These are phyloP conservation scores for Moricandia arvensis DNA, from an alignment of 345 rosid genomes.

Conservation along the genomic window DNA sequence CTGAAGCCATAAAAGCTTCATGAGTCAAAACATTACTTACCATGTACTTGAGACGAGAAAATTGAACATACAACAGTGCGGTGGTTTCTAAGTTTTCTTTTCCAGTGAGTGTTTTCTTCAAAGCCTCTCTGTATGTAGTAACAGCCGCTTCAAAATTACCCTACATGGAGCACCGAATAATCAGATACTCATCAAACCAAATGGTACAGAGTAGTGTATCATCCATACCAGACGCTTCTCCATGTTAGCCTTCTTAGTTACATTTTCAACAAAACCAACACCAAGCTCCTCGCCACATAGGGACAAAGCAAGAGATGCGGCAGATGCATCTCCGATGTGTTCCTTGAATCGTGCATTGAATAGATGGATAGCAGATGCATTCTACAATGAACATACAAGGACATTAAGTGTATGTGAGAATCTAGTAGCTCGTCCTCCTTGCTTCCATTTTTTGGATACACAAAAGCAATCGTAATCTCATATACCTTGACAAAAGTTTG, in stretches of 20 bases:
- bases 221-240: conserved; percentile 74
- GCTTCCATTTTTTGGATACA: conserved; percentile 3
- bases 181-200: neutral
- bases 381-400: conserved; percentile 51
- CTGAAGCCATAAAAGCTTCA: neutral
- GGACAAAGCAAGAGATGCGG: conserved; percentile 63
- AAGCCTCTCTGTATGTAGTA: conserved; percentile 57
- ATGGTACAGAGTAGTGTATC: neutral
- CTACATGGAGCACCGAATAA: conserved; percentile 35
- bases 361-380: conserved; percentile 57
- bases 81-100: no score
- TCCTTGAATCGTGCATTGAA: conserved; percentile 80
- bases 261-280: conserved; percentile 53
- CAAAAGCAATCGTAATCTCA: neutral
- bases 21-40: conserved; percentile 42
- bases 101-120: conserved; percentile 46
- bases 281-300: conserved; percentile 50
- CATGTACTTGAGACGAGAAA: conserved; percentile 64
- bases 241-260: conserved; percentile 78
- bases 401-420: no score
- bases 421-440: no score
- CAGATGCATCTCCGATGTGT: conserved; percentile 53
- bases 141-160: conserved; percentile 71
- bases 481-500: conserved; percentile 69
- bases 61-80: conserved; percentile 23